Base-by-base conservation (phyloP, 352 stramenopile species). In the Aphanomyces invadans region DNA sequence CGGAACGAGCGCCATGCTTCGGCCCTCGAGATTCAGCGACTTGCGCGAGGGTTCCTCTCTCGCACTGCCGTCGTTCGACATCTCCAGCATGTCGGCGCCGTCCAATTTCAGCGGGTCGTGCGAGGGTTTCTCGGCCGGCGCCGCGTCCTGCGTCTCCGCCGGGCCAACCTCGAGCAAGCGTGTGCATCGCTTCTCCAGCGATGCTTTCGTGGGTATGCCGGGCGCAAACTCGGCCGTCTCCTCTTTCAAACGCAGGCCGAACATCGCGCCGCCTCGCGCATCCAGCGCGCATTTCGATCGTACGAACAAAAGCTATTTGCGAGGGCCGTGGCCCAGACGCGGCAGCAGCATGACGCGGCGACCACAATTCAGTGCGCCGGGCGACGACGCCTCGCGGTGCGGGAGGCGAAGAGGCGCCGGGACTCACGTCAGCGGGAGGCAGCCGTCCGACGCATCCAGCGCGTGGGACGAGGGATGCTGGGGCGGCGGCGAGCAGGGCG, bases 131-230 rank as follows among this genome's bases (percentile, higher is more conserved):
- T 90, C 3, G 80, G 71, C 17, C 63, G 80, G 25, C 36, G 29
- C 1, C 33, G 70, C 0, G 74, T 61, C 0, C 49, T 65, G 48
- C 65, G 57, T 32, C 69, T 71, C n/a, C 74, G 75, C 0, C 78
- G 68, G n/a, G 59, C 33, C 1, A 76, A 70, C 46, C 70, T 80
- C 19, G 77, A 92, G 67, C 59, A 88, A 36, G 64, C 76, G 1
- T 70, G 74, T 1, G 85, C 75, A 0, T 70, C 52, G 25, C 49
- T 89, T 0, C 49, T 95, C 21, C 86, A 95, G 66, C 78, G 79
- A 2, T 87, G 74, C 53, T 95, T 92, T 51, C 82, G 86, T 19
- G 86, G 86, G 0, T 93, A 89, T 66, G 83, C 68, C 10, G 86
- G 86, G 15, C 90, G 90, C 56, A 80, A 78, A 25, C 65, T 93